These are phyloP conservation scores for Eucalyptus polybractea DNA, from an alignment of 345 rosid species.

Conservation along the genomic window DNA sequence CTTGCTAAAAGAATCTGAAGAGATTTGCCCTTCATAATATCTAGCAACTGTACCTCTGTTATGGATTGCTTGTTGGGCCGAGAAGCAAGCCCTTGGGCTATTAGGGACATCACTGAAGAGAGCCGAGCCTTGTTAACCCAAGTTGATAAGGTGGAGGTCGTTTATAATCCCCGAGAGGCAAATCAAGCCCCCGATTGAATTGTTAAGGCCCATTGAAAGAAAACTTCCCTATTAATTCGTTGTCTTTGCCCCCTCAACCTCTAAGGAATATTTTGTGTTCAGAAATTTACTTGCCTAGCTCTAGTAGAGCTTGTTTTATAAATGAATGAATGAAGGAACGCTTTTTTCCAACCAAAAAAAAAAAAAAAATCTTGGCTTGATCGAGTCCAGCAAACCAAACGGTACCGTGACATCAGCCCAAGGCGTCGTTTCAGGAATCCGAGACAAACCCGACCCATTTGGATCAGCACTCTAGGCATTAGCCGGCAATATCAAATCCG, in stretches of 20 bases:
- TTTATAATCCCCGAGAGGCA: neutral
- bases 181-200: rapidly evolving
- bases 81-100: no score
- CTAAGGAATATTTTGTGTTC: no score
- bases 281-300: no score
- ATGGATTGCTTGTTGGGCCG: no score
- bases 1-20: no score
- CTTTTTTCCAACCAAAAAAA: no score
- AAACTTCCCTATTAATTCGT: rapidly evolving
- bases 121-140: neutral
- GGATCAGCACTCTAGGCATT: neutral
- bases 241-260: neutral
- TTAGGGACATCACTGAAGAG: neutral
- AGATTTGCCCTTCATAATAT: no score
- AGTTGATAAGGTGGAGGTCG: neutral
- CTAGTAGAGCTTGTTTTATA: no score
- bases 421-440: neutral
- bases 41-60: no score
- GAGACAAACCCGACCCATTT: neutral
- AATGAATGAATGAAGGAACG: no score
- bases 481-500: neutral
- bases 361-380: neutral
- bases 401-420: neutral
- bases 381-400: neutral
- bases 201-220: rapidly evolving